Percentiles rank a stretch among this genome's conserved stretches.
Conservation (phyloP, 2,329 filamentous ascomycete genomes). For the Davidsoniella eucalypti region DNA sequence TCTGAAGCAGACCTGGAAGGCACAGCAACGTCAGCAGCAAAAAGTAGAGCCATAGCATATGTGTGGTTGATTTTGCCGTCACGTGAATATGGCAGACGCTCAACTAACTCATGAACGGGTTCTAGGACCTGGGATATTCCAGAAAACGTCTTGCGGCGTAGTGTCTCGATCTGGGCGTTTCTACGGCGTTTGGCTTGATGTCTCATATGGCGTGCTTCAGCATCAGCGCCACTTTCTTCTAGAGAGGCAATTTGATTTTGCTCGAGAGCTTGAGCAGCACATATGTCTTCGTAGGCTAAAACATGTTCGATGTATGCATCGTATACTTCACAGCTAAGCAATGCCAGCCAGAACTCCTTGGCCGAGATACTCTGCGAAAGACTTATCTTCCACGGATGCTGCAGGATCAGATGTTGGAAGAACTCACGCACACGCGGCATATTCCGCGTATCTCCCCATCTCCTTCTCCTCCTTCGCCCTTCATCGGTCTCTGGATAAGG, state of each 20-base stretch:
- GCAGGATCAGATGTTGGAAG: conserved; percentile 62
- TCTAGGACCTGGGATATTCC: conserved; percentile 31
- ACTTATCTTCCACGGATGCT: conserved; percentile 51
- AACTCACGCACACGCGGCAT: conserved; percentile 37
- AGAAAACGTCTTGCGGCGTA: no score
- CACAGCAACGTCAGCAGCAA: conserved; percentile 51
- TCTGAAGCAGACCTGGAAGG: conserved; percentile 20
- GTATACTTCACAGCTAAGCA: conserved; percentile 71
- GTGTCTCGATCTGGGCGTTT: no score
- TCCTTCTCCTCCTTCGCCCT: conserved; percentile 4
- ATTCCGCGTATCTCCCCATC: conserved; percentile 31
- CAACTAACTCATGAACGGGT: conserved; percentile 55
- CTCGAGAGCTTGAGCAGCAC: conserved; percentile 5
- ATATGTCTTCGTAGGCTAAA: conserved; percentile 17
- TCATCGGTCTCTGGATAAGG: background rate
- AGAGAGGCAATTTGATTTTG: background rate
- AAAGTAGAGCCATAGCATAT: conserved; percentile 58
- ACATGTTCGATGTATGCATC: conserved; percentile 46
- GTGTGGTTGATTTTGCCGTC: conserved; percentile 51
- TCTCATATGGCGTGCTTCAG: background rate
- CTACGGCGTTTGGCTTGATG: no score
- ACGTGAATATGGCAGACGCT: conserved; percentile 52
- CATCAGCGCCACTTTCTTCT: background rate
- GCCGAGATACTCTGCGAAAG: conserved; percentile 32
- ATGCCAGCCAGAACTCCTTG: conserved; percentile 63